Evolutionary conservation across 2,329 filamentous ascomycete species (phyloP), one percentile per base, ranked within the genome.

Genomic region (Chrysosporium queenslandicum): DNA sequence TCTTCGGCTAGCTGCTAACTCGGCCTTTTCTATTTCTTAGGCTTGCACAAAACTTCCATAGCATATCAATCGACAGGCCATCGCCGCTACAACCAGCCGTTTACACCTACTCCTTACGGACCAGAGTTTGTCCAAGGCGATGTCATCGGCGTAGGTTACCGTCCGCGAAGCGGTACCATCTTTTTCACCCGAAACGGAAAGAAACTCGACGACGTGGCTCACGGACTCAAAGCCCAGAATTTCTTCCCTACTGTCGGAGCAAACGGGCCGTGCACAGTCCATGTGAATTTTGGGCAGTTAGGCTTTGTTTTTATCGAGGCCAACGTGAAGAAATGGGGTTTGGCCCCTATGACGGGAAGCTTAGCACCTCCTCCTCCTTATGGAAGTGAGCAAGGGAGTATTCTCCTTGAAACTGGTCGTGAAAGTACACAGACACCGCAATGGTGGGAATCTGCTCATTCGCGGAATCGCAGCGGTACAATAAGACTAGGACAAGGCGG

Each of bases 121-220:
- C 91, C 90, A 8, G 77, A 81, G 25, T 88, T 85, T 59, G 83
- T 92, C 2, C 91, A 97, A 72, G 92, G 92, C 59, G 92, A 98
- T 69, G 92, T 98, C 27, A 83, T 98, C 50, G 92, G 92, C 29
- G 87, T 96, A 18, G 92, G 92, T 49, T 98, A 98, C 70, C 82
- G 92, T 54, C 92, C 92, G 27, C 83, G 92, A 52, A 96, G 90
- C 0, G 92, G 92, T 27, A 91, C 89, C 11, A 83, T 98, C 53
- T 98, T 98, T 75, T 98, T 97, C 71, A 98, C 92, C 0, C 86
- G 92, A 59, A 98, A 98, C 68, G 92, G 92, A 63, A 97, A 97
- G 75, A 91, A 92, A 66, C 76, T 98, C 21, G 92, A 98, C 57
- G 92, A 98, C 62, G 87, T 96, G 9, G 86, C 83, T 20, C 90